These are phyloP conservation scores for Aspergillus japonicus DNA, from an alignment of 2,329 filamentous ascomycete genomes.

Conservation along the genomic window DNA sequence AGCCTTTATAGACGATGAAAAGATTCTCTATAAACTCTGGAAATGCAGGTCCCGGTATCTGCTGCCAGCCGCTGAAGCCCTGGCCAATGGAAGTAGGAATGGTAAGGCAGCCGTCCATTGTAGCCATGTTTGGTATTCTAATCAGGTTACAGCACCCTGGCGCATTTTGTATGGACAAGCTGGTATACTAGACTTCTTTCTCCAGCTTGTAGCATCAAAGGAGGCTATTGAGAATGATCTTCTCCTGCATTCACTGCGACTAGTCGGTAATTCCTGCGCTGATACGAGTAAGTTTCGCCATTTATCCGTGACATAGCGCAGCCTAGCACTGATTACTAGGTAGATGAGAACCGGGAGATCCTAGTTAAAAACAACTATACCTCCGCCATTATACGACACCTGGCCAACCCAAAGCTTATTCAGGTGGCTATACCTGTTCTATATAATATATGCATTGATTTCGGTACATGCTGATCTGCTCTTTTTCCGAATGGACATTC, in stretches of 20 bases:
- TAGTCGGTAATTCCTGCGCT: conserved; percentile 48
- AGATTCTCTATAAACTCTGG: conserved; percentile 39
- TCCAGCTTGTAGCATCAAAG: conserved; percentile 37
- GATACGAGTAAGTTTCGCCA: conserved; percentile 37
- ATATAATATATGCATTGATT: conserved; percentile 48
- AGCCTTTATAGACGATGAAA: conserved; percentile 28
- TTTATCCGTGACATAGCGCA: background rate
- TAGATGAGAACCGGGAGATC: conserved; percentile 44
- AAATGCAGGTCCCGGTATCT: conserved; percentile 35
- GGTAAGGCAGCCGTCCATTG: conserved; percentile 31
- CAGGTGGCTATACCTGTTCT: conserved; percentile 45
- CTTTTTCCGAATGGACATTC: background rate
- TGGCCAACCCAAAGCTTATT: conserved; percentile 35
- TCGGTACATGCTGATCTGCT: conserved; percentile 30
- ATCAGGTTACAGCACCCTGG: conserved; percentile 36
- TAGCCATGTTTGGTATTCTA: conserved; percentile 2
- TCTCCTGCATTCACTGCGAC: conserved; percentile 42
- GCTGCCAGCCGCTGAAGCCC: conserved; percentile 35
- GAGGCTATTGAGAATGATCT: conserved; percentile 29
- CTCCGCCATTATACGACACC: conserved; percentile 36
- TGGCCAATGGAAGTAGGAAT: conserved; percentile 46
- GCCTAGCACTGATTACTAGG: conserved; percentile 12
- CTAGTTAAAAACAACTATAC: conserved; percentile 43
- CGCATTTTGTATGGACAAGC: conserved; percentile 39
- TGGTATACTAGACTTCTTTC: conserved; percentile 44